These are phyloP conservation scores for Citrus australasica DNA, from an alignment of 345 rosid genomes.

Conservation along the genomic window DNA sequence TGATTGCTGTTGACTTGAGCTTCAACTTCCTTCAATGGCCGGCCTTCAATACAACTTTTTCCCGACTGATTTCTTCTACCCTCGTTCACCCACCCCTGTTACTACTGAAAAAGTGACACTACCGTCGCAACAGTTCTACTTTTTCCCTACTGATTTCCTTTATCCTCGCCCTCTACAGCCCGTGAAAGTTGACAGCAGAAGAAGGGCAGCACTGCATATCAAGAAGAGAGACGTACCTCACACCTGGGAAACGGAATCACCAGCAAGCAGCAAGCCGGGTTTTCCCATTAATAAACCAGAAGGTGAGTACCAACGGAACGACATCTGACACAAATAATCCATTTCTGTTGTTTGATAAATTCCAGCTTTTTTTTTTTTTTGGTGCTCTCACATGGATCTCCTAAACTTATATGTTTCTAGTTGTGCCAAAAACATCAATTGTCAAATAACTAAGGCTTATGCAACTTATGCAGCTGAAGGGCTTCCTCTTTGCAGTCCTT, in stretches of 20 bases:
- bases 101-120: not conserved
- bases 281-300: not conserved
- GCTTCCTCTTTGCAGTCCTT: no score
- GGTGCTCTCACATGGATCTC: not conserved
- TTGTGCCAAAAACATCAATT: no score
- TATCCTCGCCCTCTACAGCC: not conserved
- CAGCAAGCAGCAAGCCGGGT: not conserved
- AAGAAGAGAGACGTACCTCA: no score
- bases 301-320: not conserved
- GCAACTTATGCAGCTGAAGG: no score
- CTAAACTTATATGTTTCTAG: no score
- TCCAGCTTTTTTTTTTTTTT: not conserved
- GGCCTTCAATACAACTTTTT: conserved; percentile 1
- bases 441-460: no score
- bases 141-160: not conserved
- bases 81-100: not conserved
- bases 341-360: not conserved
- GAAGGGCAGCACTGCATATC: no score
- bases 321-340: not conserved
- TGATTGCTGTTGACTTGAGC: no score
- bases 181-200: no score
- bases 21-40: not conserved
- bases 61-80: not conserved
- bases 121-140: not conserved
- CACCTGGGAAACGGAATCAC: no score